These are phyloP conservation scores for Fulvia fulva DNA, from an alignment of 2,329 filamentous ascomycete species.

Conservation along the genomic window DNA sequence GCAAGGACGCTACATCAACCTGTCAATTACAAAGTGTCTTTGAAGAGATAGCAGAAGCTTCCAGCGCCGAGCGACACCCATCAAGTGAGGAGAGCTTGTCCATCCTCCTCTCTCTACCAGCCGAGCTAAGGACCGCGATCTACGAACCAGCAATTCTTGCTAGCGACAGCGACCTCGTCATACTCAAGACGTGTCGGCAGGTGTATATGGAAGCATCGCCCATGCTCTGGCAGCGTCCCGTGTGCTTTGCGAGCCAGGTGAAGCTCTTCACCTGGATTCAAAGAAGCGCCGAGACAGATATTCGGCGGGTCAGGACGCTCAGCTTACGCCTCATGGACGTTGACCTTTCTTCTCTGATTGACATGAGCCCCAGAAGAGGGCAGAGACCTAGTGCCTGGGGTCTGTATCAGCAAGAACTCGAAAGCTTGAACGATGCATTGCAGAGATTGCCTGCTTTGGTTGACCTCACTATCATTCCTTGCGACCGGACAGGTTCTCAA, in stretches of 20 bases:
- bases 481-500: slow-evolving; percentile 19
- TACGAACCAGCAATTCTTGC: slow-evolving; percentile 8
- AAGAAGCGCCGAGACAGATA: slow-evolving; percentile 16
- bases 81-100: neutral
- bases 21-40: neutral
- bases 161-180: slow-evolving; percentile 1
- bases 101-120: slow-evolving; percentile 15
- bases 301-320: slow-evolving; percentile 23
- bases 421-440: slow-evolving; percentile 21
- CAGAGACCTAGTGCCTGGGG: slow-evolving; percentile 19
- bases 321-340: slow-evolving; percentile 26
- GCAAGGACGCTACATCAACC: neutral
- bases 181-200: slow-evolving; percentile 19
- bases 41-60: neutral
- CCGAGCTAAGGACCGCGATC: slow-evolving; percentile 14
- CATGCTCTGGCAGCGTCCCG: slow-evolving; percentile 20
- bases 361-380: slow-evolving; percentile 2
- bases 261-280: slow-evolving; percentile 28
- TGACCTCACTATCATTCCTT: slow-evolving; percentile 21
- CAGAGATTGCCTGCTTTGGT: slow-evolving; percentile 19
- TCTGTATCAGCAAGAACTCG: slow-evolving; percentile 27
- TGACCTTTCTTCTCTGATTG: slow-evolving; percentile 25
- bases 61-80: neutral
- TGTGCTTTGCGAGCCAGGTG: slow-evolving; percentile 25
- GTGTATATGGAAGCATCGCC: slow-evolving; percentile 25